A percentile compares a stretch with the other conserved stretches of the same genome.
Evolutionary conservation across 1,284 basidiomycete species (phyloP).

Genomic region (Cronartium quercuum): DNA sequence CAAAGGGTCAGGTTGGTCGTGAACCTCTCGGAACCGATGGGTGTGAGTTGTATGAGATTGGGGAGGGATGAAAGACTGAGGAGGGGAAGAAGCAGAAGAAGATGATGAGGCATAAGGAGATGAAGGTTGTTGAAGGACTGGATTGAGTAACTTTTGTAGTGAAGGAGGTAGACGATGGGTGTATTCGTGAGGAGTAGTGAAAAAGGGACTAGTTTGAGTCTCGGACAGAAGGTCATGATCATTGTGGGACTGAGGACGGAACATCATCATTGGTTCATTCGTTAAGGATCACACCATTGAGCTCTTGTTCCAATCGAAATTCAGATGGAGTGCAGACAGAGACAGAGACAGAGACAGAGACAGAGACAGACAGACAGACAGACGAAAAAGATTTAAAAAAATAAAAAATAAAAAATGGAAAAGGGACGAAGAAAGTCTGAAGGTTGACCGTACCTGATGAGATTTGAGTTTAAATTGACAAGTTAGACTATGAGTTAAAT

Average conservation of each 20-base stretch:
- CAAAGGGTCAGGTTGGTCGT: neutral
- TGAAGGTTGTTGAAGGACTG: neutral
- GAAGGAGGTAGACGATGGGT: neutral
- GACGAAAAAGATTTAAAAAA: too few species aligned
- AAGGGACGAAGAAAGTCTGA: too few species aligned
- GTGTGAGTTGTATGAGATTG: neutral
- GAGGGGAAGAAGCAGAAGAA: neutral
- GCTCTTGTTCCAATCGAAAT: neutral
- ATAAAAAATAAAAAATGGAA: too few species aligned
- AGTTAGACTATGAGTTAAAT: too few species aligned
- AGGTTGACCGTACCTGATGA: too few species aligned
- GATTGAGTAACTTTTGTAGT: constrained; percentile 1
- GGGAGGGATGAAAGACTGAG: too few species aligned
- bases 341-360: neutral
- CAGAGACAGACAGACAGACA: too few species aligned
- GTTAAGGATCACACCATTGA: too few species aligned
- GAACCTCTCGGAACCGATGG: neutral
- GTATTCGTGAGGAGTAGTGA: neutral
- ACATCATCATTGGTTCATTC: too few species aligned
- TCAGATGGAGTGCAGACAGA: neutral
- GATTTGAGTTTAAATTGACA: too few species aligned
- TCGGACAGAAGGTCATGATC: too few species aligned
- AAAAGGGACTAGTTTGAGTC: too few species aligned
- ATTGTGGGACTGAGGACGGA: neutral
- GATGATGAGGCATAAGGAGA: neutral